phyloP scores from a whole-genome alignment of 2,329 filamentous ascomycete genomes.

The Aspergillus chevalieri region DNA sequence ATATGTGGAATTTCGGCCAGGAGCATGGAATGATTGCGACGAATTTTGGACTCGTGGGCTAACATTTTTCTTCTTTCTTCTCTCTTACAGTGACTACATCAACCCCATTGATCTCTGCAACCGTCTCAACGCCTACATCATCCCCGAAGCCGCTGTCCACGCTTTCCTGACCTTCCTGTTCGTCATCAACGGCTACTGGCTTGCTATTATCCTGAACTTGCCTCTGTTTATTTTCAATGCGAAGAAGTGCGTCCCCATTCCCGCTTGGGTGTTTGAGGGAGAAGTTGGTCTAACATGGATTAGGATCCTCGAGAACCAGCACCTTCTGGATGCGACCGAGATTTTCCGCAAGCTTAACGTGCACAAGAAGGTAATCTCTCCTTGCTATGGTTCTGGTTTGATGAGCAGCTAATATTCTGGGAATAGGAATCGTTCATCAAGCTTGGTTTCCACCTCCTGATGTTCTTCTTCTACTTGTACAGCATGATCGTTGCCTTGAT shows the following conservation, averaged over 20 bases:
- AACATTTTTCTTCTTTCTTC: constrained; percentile 13
- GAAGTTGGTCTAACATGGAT: constrained; percentile 16
- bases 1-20: background rate
- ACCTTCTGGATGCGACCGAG: constrained; percentile 93
- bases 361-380: constrained; percentile 77
- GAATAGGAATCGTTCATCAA: constrained; percentile 94
- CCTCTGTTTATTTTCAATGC: constrained; percentile 88
- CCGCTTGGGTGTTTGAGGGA: background rate
- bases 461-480: constrained; percentile 99
- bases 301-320: constrained; percentile 95
- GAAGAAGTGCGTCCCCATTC: constrained; percentile 73
- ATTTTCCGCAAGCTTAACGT: constrained; percentile 99
- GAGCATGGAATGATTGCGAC: constrained; percentile 3
- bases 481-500: constrained; percentile 98
- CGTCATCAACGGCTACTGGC: constrained; percentile 98
- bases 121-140: constrained; percentile 98
- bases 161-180: constrained; percentile 93
- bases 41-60: constrained; percentile 16
- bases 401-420: constrained; percentile 5
- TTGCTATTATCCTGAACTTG: constrained; percentile 84
- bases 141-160: constrained; percentile 96
- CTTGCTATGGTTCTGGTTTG: background rate
- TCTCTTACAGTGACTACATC: constrained; percentile 78
- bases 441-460: constrained; percentile 94
- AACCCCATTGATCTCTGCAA: constrained; percentile 99